Evolutionary conservation across 192 early-diverging fungal genomes (phyloP), one percentile per base, ranked within the genome.

Genomic region (Coemansia sp.): DNA sequence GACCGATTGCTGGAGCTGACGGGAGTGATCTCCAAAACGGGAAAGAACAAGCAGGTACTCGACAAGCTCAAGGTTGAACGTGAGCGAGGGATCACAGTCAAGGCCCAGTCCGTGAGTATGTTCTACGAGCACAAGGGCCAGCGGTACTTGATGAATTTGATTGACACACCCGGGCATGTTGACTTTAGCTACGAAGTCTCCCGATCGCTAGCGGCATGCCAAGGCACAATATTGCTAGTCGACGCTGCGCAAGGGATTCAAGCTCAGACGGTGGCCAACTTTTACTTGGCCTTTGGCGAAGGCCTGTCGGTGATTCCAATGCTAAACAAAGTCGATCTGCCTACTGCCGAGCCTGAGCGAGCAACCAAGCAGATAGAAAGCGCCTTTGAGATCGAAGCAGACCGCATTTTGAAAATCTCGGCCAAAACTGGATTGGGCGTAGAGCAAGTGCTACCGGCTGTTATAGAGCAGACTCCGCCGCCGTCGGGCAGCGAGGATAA

Each of bases 211-310:
- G 91, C 94, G 0, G 96, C 96, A 3, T 96, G 95, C 75, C 95
- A 98, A 71, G 95, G 95, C 14, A 90, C 93, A 1, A 73, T 99
- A 13, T 73, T 99, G 18, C 83, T 99, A 20, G 94, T 99, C 0
- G 96, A 99, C 70, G 93, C 95, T 1, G 85, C 89, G 18, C 94
- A 99, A 74, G 96, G 96, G 14, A 92, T 99, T 31, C 95, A 99
- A 73, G 96, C 96, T 1, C 96, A 99, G 76, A 99, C 96, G 3
- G 94, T 97, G 11, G 95, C 96, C 21, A 99, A 97, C 81, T 99
- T 95, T 76, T 95, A 89, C 66, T 70, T 97, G 45, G 96, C 96
- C 9, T 95, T 93, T 84, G 88, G 90, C 20, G 85, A 96, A 73
- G 91, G 87, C 13, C 85, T 99, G 65, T 77, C 70, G 14, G 89